A percentile compares a stretch with the other conserved stretches of the same genome.
Evolutionary conservation across 345 rosid genomes (phyloP).

Genomic region (Euphorbia tirucalli): DNA sequence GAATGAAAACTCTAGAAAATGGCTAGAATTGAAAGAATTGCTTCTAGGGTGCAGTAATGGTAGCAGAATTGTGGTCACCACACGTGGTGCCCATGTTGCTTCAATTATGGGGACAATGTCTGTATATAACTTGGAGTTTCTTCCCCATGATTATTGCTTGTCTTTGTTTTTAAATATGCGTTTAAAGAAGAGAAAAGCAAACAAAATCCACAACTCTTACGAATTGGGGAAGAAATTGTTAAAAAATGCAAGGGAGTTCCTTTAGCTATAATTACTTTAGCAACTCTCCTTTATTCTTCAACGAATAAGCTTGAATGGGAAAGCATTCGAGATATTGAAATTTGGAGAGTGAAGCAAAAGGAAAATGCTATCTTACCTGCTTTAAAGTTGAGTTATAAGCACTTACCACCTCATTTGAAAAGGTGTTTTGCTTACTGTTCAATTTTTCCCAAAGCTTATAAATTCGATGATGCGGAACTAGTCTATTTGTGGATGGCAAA

Average conservation of each 20-base stretch:
- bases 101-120: background rate
- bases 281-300: background rate
- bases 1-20: constrained; percentile 9
- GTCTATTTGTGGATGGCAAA: constrained; percentile 24
- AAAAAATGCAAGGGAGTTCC: constrained; percentile 27
- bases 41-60: background rate
- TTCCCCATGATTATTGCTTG: background rate
- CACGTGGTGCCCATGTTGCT: constrained; percentile 9
- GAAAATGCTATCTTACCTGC: background rate
- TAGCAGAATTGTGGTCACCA: constrained; percentile 4
- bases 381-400: constrained; percentile 17
- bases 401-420: constrained; percentile 9
- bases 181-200: constrained; percentile 4
- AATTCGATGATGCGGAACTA: background rate
- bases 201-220: background rate
- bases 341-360: constrained; percentile 8
- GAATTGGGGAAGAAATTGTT: constrained; percentile 17
- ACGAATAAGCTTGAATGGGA: constrained; percentile 2
- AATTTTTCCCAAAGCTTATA: no score
- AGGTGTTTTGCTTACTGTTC: no score
- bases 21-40: background rate
- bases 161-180: constrained; percentile 9
- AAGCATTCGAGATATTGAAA: background rate
- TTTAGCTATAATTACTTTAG: no score
- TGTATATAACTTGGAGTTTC: background rate